Conservation (phyloP, 2,329 filamentous ascomycete species). For the Aspergillus japonicus region DNA sequence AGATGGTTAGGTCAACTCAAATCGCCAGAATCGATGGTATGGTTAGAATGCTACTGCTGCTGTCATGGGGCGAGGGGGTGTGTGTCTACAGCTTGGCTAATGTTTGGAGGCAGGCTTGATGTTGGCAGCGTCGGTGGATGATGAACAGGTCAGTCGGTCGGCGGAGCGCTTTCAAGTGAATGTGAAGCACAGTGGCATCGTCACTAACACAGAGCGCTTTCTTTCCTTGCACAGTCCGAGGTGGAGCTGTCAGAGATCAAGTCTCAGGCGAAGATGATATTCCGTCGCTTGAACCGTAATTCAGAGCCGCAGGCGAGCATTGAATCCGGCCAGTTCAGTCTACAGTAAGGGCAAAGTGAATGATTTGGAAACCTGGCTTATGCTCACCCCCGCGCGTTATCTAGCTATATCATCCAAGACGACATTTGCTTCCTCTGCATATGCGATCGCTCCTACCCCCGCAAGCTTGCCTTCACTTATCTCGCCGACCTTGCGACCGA, state of each 20-base stretch:
- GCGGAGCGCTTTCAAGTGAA: constrained; percentile 2
- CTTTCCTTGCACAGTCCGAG: constrained; percentile 54
- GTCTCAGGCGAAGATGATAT: constrained; percentile 82
- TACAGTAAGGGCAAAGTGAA: constrained; percentile 65
- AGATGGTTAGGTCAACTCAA: constrained; percentile 88
- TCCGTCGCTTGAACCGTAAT: constrained; percentile 83
- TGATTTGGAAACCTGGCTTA: not conserved
- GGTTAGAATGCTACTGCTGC: constrained; percentile 20
- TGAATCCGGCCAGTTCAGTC: constrained; percentile 76
- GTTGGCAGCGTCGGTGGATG: constrained; percentile 91
- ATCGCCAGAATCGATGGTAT: constrained; percentile 89
- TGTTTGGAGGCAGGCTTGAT: constrained; percentile 68
- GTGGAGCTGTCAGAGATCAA: constrained; percentile 82
- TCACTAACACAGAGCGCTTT: constrained; percentile 8
- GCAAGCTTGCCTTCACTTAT: constrained; percentile 98
- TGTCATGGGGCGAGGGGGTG: not conserved
- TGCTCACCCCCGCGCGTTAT: not conserved
- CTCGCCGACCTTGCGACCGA: constrained; percentile 87
- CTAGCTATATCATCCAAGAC: constrained; percentile 77
- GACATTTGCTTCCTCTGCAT: constrained; percentile 91
- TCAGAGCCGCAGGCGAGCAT: constrained; percentile 89
- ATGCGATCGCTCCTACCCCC: constrained; percentile 89
- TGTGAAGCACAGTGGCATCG: not conserved
- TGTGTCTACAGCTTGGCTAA: constrained; percentile 22
- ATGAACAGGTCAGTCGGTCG: constrained; percentile 63